A percentile compares a stretch with the other conserved stretches of the same genome.
These are phyloP conservation scores for Cladophialophora psammophila DNA, from an alignment of 2,329 filamentous ascomycete genomes.

Conservation along the genomic window DNA sequence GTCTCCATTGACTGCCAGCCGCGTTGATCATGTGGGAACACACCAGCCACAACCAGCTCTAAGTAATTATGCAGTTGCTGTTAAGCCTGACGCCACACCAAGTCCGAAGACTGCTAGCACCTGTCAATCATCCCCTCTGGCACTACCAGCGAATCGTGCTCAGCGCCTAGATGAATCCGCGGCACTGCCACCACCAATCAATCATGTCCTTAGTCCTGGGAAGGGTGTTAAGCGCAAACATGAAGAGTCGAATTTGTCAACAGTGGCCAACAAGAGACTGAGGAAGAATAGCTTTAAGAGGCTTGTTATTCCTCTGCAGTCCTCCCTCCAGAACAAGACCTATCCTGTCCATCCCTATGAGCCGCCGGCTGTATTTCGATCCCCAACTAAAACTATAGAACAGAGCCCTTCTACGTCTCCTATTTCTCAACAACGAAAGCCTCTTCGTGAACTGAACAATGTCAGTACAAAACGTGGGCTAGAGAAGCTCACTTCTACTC, in stretches of 20 bases:
- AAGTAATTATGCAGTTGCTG: neutral
- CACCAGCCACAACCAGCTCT: neutral
- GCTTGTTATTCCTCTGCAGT: neutral
- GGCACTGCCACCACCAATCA: neutral
- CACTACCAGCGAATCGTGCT: neutral
- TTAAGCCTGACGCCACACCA: neutral
- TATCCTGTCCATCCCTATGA: constrained; percentile 9
- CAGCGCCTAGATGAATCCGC: neutral
- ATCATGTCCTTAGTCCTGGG: neutral
- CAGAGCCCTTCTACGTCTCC: neutral
- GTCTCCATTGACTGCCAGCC: neutral
- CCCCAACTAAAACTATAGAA: neutral
- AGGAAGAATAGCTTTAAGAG: neutral
- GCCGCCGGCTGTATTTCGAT: constrained; percentile 20
- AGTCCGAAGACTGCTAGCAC: neutral
- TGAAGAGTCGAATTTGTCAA: neutral
- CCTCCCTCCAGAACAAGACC: neutral
- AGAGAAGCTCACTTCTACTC: neutral
- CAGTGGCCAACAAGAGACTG: constrained; percentile 1
- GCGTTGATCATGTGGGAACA: neutral
- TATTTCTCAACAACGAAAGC: constrained; percentile 4
- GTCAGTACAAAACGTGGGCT: constrained; percentile 7
- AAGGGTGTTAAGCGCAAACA: constrained; percentile 2
- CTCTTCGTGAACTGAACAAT: constrained; percentile 19
- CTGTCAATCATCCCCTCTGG: neutral